These are phyloP conservation scores for Sphagnum magellanicum DNA, from an alignment of 228 moss, liverwort and hornwort species.

Conservation along the genomic window DNA sequence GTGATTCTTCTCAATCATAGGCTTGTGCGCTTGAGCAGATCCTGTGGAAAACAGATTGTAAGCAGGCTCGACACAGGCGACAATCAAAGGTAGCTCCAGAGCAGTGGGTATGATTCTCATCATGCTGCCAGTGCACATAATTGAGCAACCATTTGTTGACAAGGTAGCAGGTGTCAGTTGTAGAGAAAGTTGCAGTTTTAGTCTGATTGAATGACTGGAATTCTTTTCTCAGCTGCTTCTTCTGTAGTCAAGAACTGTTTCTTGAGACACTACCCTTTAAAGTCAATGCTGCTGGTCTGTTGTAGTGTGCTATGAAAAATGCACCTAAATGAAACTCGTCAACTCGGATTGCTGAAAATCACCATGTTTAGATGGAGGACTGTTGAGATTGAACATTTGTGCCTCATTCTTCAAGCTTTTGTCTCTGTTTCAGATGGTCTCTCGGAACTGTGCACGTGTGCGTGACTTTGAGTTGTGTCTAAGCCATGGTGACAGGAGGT, in stretches of 20 bases:
- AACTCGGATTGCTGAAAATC: background rate
- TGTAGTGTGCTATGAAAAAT: background rate
- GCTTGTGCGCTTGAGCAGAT: too few relatives aligned
- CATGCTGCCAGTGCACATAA: background rate
- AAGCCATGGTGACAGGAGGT: constrained; percentile 15
- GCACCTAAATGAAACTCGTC: background rate
- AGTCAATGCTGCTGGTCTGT: background rate
- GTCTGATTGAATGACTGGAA: background rate
- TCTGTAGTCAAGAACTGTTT: background rate
- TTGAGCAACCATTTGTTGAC: background rate
- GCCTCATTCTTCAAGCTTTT: background rate
- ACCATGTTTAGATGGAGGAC: background rate
- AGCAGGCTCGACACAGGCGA: constrained; percentile 10
- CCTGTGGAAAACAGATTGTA: constrained; percentile 22
- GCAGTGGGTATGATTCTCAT: constrained; percentile 27
- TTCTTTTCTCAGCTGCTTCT: background rate
- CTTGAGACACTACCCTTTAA: background rate
- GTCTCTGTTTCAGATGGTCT: constrained; percentile 20
- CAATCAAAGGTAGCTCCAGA: constrained; percentile 21
- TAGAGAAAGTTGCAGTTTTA: background rate
- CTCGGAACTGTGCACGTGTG: constrained; percentile 11
- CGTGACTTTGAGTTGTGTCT: constrained; percentile 10
- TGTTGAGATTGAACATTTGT: background rate
- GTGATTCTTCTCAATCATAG: too few relatives aligned
- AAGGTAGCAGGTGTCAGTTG: background rate